phyloP scores from a whole-genome alignment of 257 asterid species.

The Thymus quinquecostatus region DNA sequence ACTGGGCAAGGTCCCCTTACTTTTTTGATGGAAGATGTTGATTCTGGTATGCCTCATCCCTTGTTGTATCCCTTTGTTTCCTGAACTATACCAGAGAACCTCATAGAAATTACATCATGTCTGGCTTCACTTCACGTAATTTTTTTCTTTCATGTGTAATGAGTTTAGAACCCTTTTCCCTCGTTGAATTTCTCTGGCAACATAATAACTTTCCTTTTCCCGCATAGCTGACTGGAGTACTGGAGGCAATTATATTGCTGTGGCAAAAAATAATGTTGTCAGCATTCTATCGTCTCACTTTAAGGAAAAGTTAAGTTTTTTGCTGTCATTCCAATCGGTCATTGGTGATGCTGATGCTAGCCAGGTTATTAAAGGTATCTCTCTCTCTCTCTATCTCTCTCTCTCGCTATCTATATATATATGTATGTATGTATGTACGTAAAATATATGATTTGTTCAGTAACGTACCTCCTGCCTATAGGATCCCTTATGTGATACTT shows the following conservation, averaged over 20 bases:
- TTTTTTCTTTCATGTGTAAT: conserved; percentile 16
- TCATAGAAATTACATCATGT: conserved; percentile 18
- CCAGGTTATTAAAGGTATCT: conserved; percentile 50
- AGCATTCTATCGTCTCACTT: conserved; percentile 63
- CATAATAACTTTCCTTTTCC: conserved; percentile 30
- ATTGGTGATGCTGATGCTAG: conserved; percentile 59
- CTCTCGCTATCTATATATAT: background rate
- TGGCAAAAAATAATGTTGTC: conserved; percentile 66
- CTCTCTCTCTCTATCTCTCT: background rate
- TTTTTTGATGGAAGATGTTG: conserved; percentile 63
- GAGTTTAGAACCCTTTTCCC: conserved; percentile 2
- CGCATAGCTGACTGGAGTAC: conserved; percentile 83
- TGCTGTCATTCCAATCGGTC: conserved; percentile 53
- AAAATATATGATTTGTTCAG: background rate
- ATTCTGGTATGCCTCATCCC: conserved; percentile 64
- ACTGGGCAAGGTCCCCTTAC: conserved; percentile 63
- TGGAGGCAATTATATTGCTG: conserved; percentile 66
- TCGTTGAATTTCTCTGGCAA: conserved; percentile 28
- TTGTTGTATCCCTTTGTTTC: conserved; percentile 14
- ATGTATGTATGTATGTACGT: background rate
- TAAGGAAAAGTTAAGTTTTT: conserved; percentile 59
- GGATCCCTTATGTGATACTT: conserved; percentile 19
- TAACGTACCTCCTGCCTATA: conserved; percentile 23
- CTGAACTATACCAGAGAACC: conserved; percentile 18
- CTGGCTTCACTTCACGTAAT: conserved; percentile 1